Conservation (phyloP, 2,329 filamentous ascomycete genomes). For the Sphaerostilbella broomeana region DNA sequence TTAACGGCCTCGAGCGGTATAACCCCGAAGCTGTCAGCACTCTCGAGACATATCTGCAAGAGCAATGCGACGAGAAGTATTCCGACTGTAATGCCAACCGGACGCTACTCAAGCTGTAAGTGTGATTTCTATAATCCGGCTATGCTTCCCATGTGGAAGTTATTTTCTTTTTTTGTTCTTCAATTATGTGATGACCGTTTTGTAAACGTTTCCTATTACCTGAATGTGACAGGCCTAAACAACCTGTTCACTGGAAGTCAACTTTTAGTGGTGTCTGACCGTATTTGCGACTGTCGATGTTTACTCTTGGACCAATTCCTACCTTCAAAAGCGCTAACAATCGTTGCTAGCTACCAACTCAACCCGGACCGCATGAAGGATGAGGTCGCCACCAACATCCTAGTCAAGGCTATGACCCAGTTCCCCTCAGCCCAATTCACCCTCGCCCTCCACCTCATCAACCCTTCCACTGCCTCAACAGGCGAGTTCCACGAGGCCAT, state of each 20-base stretch:
- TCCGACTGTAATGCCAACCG: constrained; percentile 97
- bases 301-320: too few species aligned
- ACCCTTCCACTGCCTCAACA: constrained; percentile 61
- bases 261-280: constrained; percentile 67
- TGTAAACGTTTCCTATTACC: constrained; percentile 98
- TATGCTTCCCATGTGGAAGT: constrained; percentile 1
- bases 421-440: constrained; percentile 96
- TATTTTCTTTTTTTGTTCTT: constrained; percentile 2
- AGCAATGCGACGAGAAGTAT: constrained; percentile 91
- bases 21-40: constrained; percentile 92
- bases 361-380: constrained; percentile 97
- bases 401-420: constrained; percentile 94
- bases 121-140: constrained; percentile 24
- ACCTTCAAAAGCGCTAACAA: constrained; percentile 8
- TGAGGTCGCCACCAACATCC: constrained; percentile 96
- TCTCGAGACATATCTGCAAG: constrained; percentile 89
- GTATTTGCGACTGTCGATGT: neutral
- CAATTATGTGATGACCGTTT: constrained; percentile 61
- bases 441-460: constrained; percentile 88
- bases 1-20: constrained; percentile 96
- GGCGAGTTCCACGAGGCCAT: constrained; percentile 84
- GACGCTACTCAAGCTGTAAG: constrained; percentile 94
- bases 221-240: constrained; percentile 55
- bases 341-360: constrained; percentile 97
- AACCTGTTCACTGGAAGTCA: constrained; percentile 17